Evolutionary conservation across 2,329 filamentous ascomycete species (phyloP), one percentile per base, ranked within the genome.

Genomic region (Mariannaea elegans): DNA sequence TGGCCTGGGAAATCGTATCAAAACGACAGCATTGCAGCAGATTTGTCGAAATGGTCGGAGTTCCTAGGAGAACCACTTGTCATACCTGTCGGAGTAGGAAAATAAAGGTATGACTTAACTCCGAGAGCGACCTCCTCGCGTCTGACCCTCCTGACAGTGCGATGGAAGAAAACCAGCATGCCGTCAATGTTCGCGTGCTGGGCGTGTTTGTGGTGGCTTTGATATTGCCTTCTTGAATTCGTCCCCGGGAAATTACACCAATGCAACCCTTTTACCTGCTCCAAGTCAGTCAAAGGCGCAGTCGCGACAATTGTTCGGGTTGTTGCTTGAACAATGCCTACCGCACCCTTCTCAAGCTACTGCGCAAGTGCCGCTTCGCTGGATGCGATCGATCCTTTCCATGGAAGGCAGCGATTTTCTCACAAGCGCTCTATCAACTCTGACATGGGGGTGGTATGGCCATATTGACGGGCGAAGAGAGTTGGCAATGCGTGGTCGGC

Each of bases 401-500:
- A 53, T 53, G 50, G n/a, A 36, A 7, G 19, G 21, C 4, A 53
- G 19, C 4, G 21, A 45, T 1, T 27, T 53, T 1, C 50, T 53
- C 14, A 36, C 39, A 10, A 24, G 14, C 13, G 31, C 41, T n/a
- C 9, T 53, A 4, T 45, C 39, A 29, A 38, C 50, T 7, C 38
- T 53, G 41, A 46, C 50, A 14, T 46, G 5, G n/a, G 50, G 50
- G 18, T 53, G 50, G 50, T 46, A 53, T 7, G 50, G 39, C 1
- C 27, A 53, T 38, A 14, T 29, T 6, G 50, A 53, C 19, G 41
- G 29, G 6, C 39, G 50, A 14, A 10, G 3, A 8, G 50, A 53
- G 3, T 31, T 32, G 14, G 5, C 50, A 1, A 21, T 18, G 3
- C 10, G 41, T 6, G 24, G 50, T 8, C 50, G 42, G 13, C 29